Evolutionary conservation across 2,329 filamentous ascomycete species (phyloP), one percentile per base, ranked within the genome.

Genomic region (Tolypocladium ovalisporum): DNA sequence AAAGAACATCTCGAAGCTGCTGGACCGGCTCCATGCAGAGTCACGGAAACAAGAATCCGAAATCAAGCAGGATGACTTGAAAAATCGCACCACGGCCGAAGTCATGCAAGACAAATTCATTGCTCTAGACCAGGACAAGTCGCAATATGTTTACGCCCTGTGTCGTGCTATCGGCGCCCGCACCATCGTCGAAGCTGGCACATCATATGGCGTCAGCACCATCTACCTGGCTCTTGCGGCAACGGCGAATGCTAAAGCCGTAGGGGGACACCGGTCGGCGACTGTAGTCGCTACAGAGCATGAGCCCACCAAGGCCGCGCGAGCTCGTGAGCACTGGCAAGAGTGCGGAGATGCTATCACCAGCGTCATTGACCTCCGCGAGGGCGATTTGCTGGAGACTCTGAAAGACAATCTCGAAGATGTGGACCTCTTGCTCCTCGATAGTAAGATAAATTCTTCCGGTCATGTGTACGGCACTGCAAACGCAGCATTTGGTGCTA

Each of bases 181-280:
- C 1, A 76, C 75, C 37, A 71, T 85, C n/a, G 78, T 85, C 54
- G 83, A 86, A 63, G 82, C 81, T 0, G 84, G 83, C 0, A 86
- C 84, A 0, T 80, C 76, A 55, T 86, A 82, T 57, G 83, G 83
- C 13, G 78, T 87, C 2, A 83, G 79, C 56, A 85, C 83, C 0
- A 83, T 86, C 55, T 86, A 85, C 61, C 76, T 86, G 10, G 81
- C 82, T 0, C 70, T 86, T 3, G 84, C 82, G 0, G 80, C 81
- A 0, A 75, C 73, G 0, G 73, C 79, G 56, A 84, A 80, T 56
- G 0, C 63, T 62, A 83, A 80, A 56, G 0, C 63, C 62, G 1
- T 59, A 54, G 8, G 55, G 44, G 29, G 62, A 4, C 54, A 60
- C 32, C 70, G 52, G 37, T 67, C 15, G 55, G 67, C 57, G 6